A percentile compares a stretch with the other conserved stretches of the same genome.
Evolutionary conservation across 805 yeast species (phyloP).

Genomic region (Ogataea methanolica): DNA sequence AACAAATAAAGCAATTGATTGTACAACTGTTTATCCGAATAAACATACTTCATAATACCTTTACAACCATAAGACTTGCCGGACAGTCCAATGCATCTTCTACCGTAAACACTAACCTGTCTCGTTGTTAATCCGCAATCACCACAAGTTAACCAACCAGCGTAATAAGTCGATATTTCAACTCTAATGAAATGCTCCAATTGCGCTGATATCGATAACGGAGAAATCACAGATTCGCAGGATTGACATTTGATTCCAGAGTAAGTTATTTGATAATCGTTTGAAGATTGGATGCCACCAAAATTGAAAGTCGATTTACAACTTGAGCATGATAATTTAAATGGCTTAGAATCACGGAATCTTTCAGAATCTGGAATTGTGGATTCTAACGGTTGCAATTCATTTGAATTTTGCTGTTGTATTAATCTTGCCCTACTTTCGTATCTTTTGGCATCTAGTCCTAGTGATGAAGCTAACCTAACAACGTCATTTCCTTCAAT

Average conservation of each 20-base stretch:
- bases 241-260: constrained; percentile 67
- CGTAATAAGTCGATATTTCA: constrained; percentile 72
- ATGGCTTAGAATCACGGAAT: constrained; percentile 57
- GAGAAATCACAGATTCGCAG: constrained; percentile 51
- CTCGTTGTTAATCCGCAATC: constrained; percentile 83
- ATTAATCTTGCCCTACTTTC: constrained; percentile 41
- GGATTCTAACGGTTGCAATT: constrained; percentile 72
- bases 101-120: constrained; percentile 86
- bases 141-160: constrained; percentile 83
- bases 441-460: constrained; percentile 68
- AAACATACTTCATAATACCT: constrained; percentile 76
- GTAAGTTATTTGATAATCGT: constrained; percentile 54
- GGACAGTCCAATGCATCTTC: constrained; percentile 66
- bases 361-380: constrained; percentile 78
- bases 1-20: constrained; percentile 79
- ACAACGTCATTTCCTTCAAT: constrained; percentile 83
- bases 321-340: constrained; percentile 50
- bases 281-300: constrained; percentile 70
- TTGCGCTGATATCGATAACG: constrained; percentile 61
- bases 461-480: constrained; percentile 71
- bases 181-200: constrained; percentile 67
- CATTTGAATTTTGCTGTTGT: constrained; percentile 32
- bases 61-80: constrained; percentile 63
- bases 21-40: constrained; percentile 75
- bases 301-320: constrained; percentile 61